Base-by-base conservation (phyloP, 179 eudicot species). In the Spergularia azorica region DNA sequence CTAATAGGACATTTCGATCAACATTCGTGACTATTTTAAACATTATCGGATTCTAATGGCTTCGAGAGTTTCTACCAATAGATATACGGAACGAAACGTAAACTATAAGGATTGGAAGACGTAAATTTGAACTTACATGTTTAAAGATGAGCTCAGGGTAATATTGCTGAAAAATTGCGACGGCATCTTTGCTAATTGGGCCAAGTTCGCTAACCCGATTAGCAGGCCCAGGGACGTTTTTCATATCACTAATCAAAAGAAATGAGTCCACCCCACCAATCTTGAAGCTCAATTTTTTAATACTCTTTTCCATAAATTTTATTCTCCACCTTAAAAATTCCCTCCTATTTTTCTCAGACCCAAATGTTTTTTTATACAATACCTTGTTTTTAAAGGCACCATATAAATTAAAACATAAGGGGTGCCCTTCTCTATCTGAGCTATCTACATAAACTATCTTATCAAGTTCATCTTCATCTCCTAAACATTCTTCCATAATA, bases 301-400 rank as follows among this genome's bases (percentile, higher is more conserved):
- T 84, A 68, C 84, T 83, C 78, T 79, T 84, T 76, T 95, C 99
- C 90, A 95, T 77, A 56, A 85, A 79, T 32, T 85, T 85, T 18
- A 95, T 68, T 72, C 88, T 89, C 99, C 99, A 95, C 50, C 92
- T 85, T 21, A 90, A 21, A 77, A 86, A 93, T 6, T 88, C 88
- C 51, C 71, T 75, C 17, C 79, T 52, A n/a, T 81, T 84, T 60
- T 79, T 79, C 51, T 84, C 78, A 0, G 82, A 70, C 60, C 90
- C 89, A 52, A 88, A 86, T 41, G 79, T 72, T 36, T 77, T 77
- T 64, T 68, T 21, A 57, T 82, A 84, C 69, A 88, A 68, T 0
- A 81, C 88, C 58, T 74, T 84, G 17, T 88, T 83, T 41, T 76
- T 81, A 13, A 90, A 84, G 3, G 77, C 85, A 32, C 89, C 93